Evolutionary conservation across 345 rosid species (phyloP), one percentile per base, ranked within the genome.

Genomic region (Heritiera fomes): DNA sequence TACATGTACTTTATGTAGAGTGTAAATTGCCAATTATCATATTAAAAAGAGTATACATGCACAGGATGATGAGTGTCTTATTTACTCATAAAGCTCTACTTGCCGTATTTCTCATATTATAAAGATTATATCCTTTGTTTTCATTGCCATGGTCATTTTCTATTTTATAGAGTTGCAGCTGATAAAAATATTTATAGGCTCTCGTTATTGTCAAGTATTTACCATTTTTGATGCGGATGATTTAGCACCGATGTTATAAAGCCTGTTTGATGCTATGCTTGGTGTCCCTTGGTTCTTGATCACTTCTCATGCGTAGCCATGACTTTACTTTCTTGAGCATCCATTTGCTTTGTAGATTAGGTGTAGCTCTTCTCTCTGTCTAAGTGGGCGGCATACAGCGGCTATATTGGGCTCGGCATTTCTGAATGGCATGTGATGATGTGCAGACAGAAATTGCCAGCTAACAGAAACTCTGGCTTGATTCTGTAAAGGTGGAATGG

Each of bases 11-110:
- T 59, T 76, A 63, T 28, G 28, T 80, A 82, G 81, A 73, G 75
- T 80, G 84, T 87, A 84, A 81, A 80, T 82, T 68, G 74, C 74
- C 66, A 67, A 56, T 76, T 53, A 38, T 43, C 11, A 43, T 40
- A 60, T 70, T 7, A 62, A 68, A 71, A 73, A 62, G 43, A 30
- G 11, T 64, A 78, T 73, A 71, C 40, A 30, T 75, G 41, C 28
- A 7, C 45, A 4, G 23, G 13, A 32, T 34, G 7, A 53, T 53
- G n/a, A 40, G 64, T 17, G 47, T 50, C 30, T 32, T 72, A 23
- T 17, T 53, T 32, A 72, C 12, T 34, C 20, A 1, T 41, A 32
- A 52, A 30, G 14, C 46, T 8, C 20, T 71, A 20, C 40, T 46
- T 46, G 10, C 8, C 7, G 0, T 60, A 23, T 10, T 70, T 70